Conservation (phyloP, 2,329 filamentous ascomycete genomes). For the Simplicillium aogashimaense region DNA sequence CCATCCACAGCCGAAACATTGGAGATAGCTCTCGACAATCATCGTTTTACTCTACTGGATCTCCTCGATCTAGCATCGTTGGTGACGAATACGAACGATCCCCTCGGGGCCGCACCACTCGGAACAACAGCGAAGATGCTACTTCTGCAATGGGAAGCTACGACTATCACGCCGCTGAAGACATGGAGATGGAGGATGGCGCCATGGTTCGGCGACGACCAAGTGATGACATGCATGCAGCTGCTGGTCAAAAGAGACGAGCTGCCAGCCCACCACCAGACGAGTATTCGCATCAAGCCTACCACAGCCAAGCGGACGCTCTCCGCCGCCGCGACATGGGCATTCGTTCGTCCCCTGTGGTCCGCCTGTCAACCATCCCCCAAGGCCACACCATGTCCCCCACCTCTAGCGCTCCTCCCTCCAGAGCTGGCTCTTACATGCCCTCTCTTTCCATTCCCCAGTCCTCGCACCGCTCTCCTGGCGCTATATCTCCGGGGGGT, state of each 20-base stretch:
- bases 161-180: slow-evolving; percentile 26
- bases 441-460: slow-evolving; percentile 33
- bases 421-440: slow-evolving; percentile 37
- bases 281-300: slow-evolving; percentile 28
- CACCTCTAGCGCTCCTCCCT: slow-evolving; percentile 25
- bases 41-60: slow-evolving; percentile 35
- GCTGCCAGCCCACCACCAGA: slow-evolving; percentile 44
- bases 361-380: slow-evolving; percentile 35
- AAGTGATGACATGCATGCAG: slow-evolving; percentile 34
- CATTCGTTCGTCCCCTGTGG: slow-evolving; percentile 41
- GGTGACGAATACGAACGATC: slow-evolving; percentile 38
- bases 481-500: slow-evolving; percentile 33
- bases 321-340: slow-evolving; percentile 37
- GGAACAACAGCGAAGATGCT: slow-evolving; percentile 44
- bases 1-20: slow-evolving; percentile 26
- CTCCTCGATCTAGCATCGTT: slow-evolving; percentile 34
- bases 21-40: slow-evolving; percentile 37
- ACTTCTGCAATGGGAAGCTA: slow-evolving; percentile 34
- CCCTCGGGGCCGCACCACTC: slow-evolving; percentile 30
- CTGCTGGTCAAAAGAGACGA: slow-evolving; percentile 40
- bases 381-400: slow-evolving; percentile 33
- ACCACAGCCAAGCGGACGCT: slow-evolving; percentile 30
- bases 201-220: slow-evolving; percentile 39
- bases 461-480: slow-evolving; percentile 34
- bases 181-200: slow-evolving; percentile 43